Percentiles rank a stretch among this genome's conserved stretches.
Evolutionary conservation across 2,329 filamentous ascomycete species (phyloP).

Genomic region (Colletotrichum sp.): DNA sequence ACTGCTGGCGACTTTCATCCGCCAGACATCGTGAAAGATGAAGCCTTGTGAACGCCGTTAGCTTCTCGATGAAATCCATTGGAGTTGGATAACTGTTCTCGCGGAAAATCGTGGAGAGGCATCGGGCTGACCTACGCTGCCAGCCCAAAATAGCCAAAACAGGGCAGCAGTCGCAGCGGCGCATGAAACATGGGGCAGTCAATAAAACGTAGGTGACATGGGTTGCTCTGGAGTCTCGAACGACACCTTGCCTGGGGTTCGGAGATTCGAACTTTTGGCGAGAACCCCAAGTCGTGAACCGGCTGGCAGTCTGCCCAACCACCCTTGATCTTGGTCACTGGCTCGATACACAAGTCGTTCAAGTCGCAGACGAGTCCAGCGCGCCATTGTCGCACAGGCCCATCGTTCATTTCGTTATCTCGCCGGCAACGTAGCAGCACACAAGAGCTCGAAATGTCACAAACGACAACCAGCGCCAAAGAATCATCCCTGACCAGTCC

Average conservation of each 20-base stretch:
- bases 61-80: not conserved
- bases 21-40: not conserved
- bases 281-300: not conserved
- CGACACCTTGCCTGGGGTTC: not conserved
- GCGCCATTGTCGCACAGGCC: not conserved
- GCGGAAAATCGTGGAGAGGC: not conserved
- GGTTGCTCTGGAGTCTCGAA: slow-evolving; percentile 7
- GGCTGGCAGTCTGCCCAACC: not conserved
- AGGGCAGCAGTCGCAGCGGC: not conserved
- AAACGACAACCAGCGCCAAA: not conserved
- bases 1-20: not conserved
- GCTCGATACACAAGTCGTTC: not conserved
- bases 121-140: not conserved
- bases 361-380: not conserved
- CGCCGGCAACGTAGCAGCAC: not conserved
- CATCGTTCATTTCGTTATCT: slow-evolving; percentile 1
- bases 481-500: not conserved
- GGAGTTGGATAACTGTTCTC: not conserved
- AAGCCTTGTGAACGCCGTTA: not conserved
- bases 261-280: slow-evolving; percentile 15
- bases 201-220: not conserved
- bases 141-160: slow-evolving; percentile 8
- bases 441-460: not conserved
- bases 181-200: slow-evolving; percentile 11
- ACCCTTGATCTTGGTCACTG: not conserved